Evolutionary conservation across 164 flowering plant species (phyloP), one percentile per base, ranked within the genome.

Genomic region (Piper longum): DNA sequence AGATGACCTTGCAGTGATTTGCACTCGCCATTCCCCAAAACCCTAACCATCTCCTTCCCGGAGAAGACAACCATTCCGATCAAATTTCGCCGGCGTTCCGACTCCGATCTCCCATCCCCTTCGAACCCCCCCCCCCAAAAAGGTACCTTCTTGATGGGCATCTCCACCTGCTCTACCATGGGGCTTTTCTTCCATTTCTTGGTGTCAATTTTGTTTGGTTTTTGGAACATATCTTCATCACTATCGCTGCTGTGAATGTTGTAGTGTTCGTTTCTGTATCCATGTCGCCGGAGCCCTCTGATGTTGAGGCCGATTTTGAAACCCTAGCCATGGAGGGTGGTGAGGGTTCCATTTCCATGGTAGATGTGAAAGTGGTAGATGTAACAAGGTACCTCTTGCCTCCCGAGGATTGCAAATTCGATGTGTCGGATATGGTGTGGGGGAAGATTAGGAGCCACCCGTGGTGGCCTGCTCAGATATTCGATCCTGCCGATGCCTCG

Each of bases 391-490:
- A 60, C 43, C 9, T 17, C 41, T 60, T 60, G n/a, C 57, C 60
- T 39, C 62, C 66, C 57, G 69, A 67, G 61, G 77, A 74, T 51
- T 71, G 61, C 12, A 81, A 70, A 16, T 82, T 78, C 70, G 17
- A 62, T 48, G 75, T 71, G 11, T 70, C 78, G 41, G 92, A 89
- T 74, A 58, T 91, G 56, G 89, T 91, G 4, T 91, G 98, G 98
- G 91, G 95, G 51, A 91, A 89, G 74, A 87, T 91, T 18, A 79
- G 73, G 78, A 84, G 89, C 69, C 92, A 89, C 71, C 95, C 92
- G 1, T 91, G 98, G 98, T 91, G 98, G 98, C 98, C 98, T 18
- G 98, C 89, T 14, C 95, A 89, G 83, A 79, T 91, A 71, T 80
- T 78, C 80, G 82, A 77, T 65, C 77, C 84, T 12, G 71, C 78